Conservation (phyloP, 345 rosid genomes). For the Salix suchowensis region DNA sequence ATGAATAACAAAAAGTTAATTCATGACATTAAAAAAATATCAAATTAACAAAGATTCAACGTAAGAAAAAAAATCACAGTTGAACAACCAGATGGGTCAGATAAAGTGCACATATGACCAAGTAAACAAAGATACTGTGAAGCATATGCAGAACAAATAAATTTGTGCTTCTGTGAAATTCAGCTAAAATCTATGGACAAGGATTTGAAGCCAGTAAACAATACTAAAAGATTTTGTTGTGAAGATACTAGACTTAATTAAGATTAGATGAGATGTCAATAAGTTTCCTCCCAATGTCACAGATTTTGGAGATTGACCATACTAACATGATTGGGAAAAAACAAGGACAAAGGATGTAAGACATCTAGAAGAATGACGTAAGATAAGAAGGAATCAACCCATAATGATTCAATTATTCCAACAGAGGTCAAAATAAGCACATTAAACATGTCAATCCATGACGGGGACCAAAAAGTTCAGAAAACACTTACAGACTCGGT, state of each 20-base stretch:
- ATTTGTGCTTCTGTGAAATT: neutral
- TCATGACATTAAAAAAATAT: neutral
- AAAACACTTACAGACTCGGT: conserved; percentile 74
- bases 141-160: conserved; percentile 2
- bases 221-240: neutral
- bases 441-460: neutral
- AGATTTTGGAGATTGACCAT: too few species aligned
- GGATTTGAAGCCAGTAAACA: neutral
- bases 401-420: too few species aligned
- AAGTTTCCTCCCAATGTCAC: too few species aligned
- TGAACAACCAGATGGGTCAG: neutral
- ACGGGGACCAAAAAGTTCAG: neutral
- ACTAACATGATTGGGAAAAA: too few species aligned
- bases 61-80: neutral
- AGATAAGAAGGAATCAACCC: too few species aligned
- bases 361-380: too few species aligned
- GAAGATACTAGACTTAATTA: conserved; percentile 1
- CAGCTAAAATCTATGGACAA: neutral
- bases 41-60: conserved; percentile 6
- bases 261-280: neutral
- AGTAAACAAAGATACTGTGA: neutral
- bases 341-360: too few species aligned
- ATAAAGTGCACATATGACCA: neutral
- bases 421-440: neutral
- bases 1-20: conserved; percentile 25